Evolutionary conservation across 345 rosid genomes (phyloP), one percentile per base, ranked within the genome.

Genomic region (Ricinus communis): DNA sequence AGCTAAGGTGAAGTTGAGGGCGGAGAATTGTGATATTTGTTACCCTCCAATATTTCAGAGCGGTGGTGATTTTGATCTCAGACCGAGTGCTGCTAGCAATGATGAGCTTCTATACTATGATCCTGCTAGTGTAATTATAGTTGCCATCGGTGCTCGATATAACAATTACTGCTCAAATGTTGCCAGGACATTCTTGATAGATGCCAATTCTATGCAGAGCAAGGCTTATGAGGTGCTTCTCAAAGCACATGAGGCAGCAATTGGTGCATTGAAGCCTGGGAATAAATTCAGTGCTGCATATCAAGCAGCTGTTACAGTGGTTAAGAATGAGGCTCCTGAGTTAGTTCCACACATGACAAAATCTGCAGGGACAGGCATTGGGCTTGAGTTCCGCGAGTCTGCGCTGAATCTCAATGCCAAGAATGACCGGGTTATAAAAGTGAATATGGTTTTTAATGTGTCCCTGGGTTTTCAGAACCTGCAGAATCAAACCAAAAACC

Each of bases 31-130:
- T 59, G 98, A 93, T 76, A 91, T 91, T 51, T 93, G 98, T 76
- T 93, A 93, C 69, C 98, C 97, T 65, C 98, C 97, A 0, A 91
- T 93, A 60, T 91, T 93, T 70, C 98, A 91, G 74, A 93, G 97
- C 66, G 98, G 98, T 66, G 98, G 97, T 8, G 72, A 85, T 58
- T 93, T 89, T 81, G 98, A 93, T 85, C 96, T 93, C 68, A 89
- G 79, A 66, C 98, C 98, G 36, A 93, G 97, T 74, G 98, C 98
- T 36, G 84, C 88, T 22, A 90, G 98, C 85, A 89, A 87, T 50
- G 97, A 93, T 51, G 93, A 90, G 54, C 38, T 78, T 51, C 85
- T 93, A 41, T 83, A 87, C 67, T 91, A 93, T 80, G 98, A 91
- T 72, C 84, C 98, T 76, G 90, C 88, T 10, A 93, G 97, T 70